Evolutionary conservation across 2,329 filamentous ascomycete genomes (phyloP), one percentile per base, ranked within the genome.

Genomic region (Xylaria digitata): DNA sequence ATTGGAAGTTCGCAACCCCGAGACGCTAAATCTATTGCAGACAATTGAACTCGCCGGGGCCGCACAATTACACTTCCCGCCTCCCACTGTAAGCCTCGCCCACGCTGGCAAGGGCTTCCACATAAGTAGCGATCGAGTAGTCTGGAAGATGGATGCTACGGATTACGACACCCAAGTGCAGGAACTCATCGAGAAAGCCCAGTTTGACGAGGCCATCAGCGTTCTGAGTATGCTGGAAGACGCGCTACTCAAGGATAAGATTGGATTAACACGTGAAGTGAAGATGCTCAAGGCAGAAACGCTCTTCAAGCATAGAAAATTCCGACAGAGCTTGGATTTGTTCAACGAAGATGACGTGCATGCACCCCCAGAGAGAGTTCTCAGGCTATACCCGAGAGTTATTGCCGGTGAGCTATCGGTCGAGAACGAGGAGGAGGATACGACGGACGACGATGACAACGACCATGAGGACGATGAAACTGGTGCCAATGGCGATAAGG

Each of bases 61-160:
- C 1, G 92, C 87, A 37, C 90, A 94, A 68, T 83, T 99, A 64
- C 93, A 98, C 78, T 96, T 98, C 30, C 93, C 94, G 0, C 94
- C 96, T 56, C 94, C 95, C 0, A 97, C 93, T 21, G 91, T 95
- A 70, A 97, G 95, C 75, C 83, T 99, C n/a, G 93, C 95, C 0
- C 96, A 99, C 80, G 94, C 94, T 0, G 96, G 93, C 3, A 99
- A 99, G 78, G 95, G 94, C 0, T 99, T 99, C 74, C 87, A 98
- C 66, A 94, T 98, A 58, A 91, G 91, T 21, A 97, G 95, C 76
- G 96, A 98, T 63, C 87, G 96, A 50, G 91, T 87, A 40, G 92
- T 99, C 43, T 99, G 96, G 96, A 91, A 96, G 73, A 98, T 99
- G 96, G 92, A 90, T 70, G 92, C 95, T 3, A 89, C 94, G 43